phyloP scores from a whole-genome alignment of 441 rosid species.

The Manihot esculenta region DNA sequence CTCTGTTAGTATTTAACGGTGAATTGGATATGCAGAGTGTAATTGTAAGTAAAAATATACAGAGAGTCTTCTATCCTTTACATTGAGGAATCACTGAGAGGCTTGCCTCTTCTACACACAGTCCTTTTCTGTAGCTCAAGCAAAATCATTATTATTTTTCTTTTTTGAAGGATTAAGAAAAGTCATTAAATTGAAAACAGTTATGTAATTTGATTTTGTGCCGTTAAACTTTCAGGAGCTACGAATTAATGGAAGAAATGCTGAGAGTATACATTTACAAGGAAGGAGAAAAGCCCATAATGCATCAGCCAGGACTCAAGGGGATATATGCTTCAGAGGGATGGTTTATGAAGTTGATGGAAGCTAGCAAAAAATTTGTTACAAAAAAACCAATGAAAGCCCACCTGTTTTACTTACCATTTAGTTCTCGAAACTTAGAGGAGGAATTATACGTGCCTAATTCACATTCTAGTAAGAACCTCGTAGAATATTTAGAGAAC shows the following conservation, averaged over 20 bases:
- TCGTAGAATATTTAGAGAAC: constrained; percentile 49
- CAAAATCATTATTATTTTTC: too few species aligned
- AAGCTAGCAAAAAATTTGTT: constrained; percentile 59
- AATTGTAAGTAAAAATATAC: too few species aligned
- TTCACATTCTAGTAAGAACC: constrained; percentile 63
- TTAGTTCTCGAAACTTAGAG: constrained; percentile 75
- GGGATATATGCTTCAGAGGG: constrained; percentile 97
- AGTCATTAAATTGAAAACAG: neutral
- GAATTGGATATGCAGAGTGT: too few species aligned
- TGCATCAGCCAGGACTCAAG: constrained; percentile 62
- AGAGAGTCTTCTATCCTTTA: neutral
- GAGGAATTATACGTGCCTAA: constrained; percentile 54
- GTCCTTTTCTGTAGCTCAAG: neutral
- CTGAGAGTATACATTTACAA: constrained; percentile 74
- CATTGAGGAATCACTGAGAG: neutral
- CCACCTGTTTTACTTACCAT: constrained; percentile 85
- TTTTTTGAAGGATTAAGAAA: too few species aligned
- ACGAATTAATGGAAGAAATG: constrained; percentile 78
- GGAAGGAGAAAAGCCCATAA: constrained; percentile 77
- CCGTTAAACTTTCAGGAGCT: constrained; percentile 58
- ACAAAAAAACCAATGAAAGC: constrained; percentile 62
- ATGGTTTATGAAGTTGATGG: constrained; percentile 89
- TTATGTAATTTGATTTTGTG: neutral
- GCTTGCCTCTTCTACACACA: neutral
- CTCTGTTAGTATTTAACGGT: too few species aligned